These are phyloP conservation scores for Pisolithus thermaeus DNA, from an alignment of 1,284 basidiomycete species.

Conservation along the genomic window DNA sequence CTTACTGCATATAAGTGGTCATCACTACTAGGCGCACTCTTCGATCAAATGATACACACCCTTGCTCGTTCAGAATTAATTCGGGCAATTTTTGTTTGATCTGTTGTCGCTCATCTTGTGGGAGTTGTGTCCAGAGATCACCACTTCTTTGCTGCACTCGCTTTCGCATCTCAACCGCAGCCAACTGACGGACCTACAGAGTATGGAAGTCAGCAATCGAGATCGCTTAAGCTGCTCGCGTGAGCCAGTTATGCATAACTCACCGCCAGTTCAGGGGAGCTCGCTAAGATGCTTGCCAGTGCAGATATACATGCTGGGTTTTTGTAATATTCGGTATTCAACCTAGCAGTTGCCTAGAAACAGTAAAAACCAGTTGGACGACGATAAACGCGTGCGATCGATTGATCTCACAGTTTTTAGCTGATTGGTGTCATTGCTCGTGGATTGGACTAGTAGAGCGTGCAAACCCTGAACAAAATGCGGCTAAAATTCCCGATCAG, in stretches of 20 bases:
- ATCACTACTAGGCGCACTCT: neutral
- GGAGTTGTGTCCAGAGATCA: slow-evolving; percentile 78
- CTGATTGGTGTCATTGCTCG: slow-evolving; percentile 79
- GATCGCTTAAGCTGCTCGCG: slow-evolving; percentile 1
- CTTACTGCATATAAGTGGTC: slow-evolving; percentile 43
- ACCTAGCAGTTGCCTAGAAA: slow-evolving; percentile 79
- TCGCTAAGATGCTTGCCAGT: slow-evolving; percentile 84
- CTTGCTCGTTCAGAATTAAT: slow-evolving; percentile 73
- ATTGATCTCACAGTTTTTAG: slow-evolving; percentile 75
- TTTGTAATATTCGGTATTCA: slow-evolving; percentile 93
- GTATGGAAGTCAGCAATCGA: slow-evolving; percentile 3
- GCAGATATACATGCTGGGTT: slow-evolving; percentile 87
- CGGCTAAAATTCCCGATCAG: slow-evolving; percentile 37
- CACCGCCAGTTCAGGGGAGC: slow-evolving; percentile 71
- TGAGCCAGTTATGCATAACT: slow-evolving; percentile 22
- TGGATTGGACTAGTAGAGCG: slow-evolving; percentile 78
- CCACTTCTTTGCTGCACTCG: slow-evolving; percentile 79
- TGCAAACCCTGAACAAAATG: slow-evolving; percentile 75
- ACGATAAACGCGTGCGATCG: slow-evolving; percentile 19
- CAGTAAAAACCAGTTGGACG: slow-evolving; percentile 4
- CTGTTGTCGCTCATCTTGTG: slow-evolving; percentile 67
- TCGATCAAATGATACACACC: slow-evolving; percentile 42
- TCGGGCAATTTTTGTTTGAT: slow-evolving; percentile 87
- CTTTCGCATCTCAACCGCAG: slow-evolving; percentile 97
- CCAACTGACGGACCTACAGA: slow-evolving; percentile 87